These are phyloP conservation scores for Hypoxylon fuscum DNA, from an alignment of 495 filamentous ascomycete species.

Conservation along the genomic window DNA sequence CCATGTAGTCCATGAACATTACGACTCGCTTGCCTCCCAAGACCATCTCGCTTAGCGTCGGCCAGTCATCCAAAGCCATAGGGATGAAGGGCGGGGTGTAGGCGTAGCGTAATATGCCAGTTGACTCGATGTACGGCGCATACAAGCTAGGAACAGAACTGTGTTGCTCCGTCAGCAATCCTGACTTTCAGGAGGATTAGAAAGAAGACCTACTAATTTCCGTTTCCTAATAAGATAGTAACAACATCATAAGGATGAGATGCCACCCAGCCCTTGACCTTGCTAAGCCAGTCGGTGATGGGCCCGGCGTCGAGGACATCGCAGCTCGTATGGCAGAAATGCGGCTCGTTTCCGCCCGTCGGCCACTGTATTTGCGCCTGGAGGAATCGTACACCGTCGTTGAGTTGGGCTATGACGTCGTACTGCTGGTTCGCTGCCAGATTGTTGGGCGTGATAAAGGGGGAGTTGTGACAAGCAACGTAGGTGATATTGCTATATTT, in stretches of 20 bases:
- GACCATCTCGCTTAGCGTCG: constrained; percentile 83
- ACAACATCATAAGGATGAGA: constrained; percentile 87
- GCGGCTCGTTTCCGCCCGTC: constrained; percentile 56
- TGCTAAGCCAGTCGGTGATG: constrained; percentile 74
- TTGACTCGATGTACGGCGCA: constrained; percentile 63
- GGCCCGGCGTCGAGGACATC: constrained; percentile 81
- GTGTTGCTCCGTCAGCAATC: constrained; percentile 14
- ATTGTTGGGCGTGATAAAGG: constrained; percentile 76
- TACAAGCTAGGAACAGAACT: constrained; percentile 54
- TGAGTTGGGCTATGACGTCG: constrained; percentile 74
- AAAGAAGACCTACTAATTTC: constrained; percentile 67
- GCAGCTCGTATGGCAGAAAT: constrained; percentile 81
- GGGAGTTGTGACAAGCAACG: constrained; percentile 86
- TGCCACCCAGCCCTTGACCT: constrained; percentile 76
- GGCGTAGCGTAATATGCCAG: constrained; percentile 73
- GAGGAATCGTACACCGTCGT: constrained; percentile 90
- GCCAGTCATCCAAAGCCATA: constrained; percentile 82
- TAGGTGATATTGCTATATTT: constrained; percentile 90
- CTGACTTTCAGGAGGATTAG: constrained; percentile 55
- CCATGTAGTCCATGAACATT: constrained; percentile 78
- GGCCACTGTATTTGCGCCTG: constrained; percentile 77
- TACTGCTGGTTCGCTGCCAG: constrained; percentile 81
- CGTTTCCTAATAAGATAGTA: constrained; percentile 89
- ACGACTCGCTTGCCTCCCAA: constrained; percentile 61
- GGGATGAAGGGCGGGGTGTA: constrained; percentile 75